Percentiles rank a stretch among this genome's conserved stretches.
Conservation (phyloP, 1,139 yeast genomes). For the Suhomyces chickasaworum region DNA sequence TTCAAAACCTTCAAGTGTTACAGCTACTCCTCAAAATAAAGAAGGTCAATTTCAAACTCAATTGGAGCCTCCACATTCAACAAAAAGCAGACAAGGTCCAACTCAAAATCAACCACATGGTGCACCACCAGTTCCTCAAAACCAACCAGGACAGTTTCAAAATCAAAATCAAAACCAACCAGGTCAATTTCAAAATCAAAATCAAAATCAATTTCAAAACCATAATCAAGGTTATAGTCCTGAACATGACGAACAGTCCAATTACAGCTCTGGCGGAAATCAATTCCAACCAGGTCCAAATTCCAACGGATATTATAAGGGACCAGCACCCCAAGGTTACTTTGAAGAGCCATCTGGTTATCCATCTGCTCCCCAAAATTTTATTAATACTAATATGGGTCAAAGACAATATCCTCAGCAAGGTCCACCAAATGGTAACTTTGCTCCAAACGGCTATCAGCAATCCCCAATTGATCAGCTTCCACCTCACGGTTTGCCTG, state of each 20-base stretch:
- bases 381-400: slow-evolving; percentile 2
- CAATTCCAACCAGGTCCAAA: slow-evolving; percentile 4
- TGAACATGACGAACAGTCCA: not conserved
- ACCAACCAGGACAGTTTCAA: not conserved
- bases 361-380: slow-evolving; percentile 9
- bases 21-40: slow-evolving; percentile 1
- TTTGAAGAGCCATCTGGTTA: slow-evolving; percentile 6
- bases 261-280: not conserved
- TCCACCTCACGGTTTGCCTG: slow-evolving; percentile 43
- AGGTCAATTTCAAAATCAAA: not conserved
- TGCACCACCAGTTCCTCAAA: not conserved
- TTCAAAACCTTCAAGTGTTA: not conserved
- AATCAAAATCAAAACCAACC: not conserved
- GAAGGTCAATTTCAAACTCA: not conserved
- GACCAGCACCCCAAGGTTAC: slow-evolving; percentile 2
- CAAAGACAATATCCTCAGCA: slow-evolving; percentile 6
- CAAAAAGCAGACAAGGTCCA: not conserved
- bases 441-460: slow-evolving; percentile 13
- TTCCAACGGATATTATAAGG: not conserved
- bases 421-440: slow-evolving; percentile 4
- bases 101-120: not conserved
- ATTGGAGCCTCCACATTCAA: not conserved
- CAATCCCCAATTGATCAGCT: slow-evolving; percentile 29
- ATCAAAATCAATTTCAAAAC: not conserved
- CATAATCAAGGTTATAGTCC: not conserved